Evolutionary conservation across 805 yeast species (phyloP).

Genomic region (Yueomyces sp.): DNA sequence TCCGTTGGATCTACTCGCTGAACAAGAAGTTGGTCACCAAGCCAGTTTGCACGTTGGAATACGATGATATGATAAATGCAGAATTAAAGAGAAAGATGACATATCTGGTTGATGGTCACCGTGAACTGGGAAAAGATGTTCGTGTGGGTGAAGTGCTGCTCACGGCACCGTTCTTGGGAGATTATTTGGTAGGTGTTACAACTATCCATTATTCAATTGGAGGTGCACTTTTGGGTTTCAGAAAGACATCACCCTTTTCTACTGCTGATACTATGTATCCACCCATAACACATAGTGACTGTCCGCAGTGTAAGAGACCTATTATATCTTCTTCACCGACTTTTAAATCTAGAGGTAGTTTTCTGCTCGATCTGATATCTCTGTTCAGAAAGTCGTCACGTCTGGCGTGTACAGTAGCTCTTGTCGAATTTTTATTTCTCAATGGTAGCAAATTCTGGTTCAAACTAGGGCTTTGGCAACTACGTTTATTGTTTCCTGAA

Average conservation of each 20-base stretch:
- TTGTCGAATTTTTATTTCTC: neutral
- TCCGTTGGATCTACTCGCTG: conserved; percentile 11
- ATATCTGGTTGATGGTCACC: conserved; percentile 8
- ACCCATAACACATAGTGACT: conserved; percentile 4
- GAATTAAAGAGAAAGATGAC: conserved; percentile 7
- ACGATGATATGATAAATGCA: conserved; percentile 2
- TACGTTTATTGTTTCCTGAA: conserved; percentile 18
- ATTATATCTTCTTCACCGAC: neutral
- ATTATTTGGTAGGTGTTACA: neutral
- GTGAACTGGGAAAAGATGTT: conserved; percentile 8
- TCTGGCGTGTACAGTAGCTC: neutral
- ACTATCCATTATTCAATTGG: neutral
- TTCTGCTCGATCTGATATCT: neutral
- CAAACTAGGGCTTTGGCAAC: conserved; percentile 16
- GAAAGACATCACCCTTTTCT: neutral
- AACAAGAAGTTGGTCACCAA: conserved; percentile 1
- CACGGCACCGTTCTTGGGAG: conserved; percentile 4
- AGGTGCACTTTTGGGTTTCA: neutral
- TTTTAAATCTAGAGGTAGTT: neutral
- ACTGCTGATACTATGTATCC: conserved; percentile 1
- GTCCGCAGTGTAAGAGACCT: conserved; percentile 13
- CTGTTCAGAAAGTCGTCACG: neutral
- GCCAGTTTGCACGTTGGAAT: neutral
- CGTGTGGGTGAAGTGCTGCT: conserved; percentile 6
- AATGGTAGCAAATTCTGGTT: conserved; percentile 12